Conservation (phyloP, 2,329 filamentous ascomycete genomes). For the Calonectria leucothoes region DNA sequence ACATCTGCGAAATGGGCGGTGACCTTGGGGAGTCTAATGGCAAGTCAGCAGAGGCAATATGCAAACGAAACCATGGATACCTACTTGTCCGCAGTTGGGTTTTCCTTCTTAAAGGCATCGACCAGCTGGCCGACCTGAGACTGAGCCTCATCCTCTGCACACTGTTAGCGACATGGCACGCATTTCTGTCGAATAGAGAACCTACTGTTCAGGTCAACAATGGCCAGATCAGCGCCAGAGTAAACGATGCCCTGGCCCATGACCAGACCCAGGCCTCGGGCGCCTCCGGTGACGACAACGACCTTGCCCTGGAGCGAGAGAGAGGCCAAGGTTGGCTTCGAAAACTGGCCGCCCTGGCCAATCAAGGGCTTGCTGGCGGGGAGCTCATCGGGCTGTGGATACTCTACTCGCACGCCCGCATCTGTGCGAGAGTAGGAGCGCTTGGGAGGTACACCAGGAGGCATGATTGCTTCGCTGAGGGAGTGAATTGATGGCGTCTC, state of each 20-base stretch:
- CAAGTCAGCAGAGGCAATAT: accelerated
- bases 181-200: slow-evolving; percentile 26
- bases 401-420: slow-evolving; percentile 80
- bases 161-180: slow-evolving; percentile 13
- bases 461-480: background rate
- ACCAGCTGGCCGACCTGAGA: slow-evolving; percentile 79
- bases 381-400: slow-evolving; percentile 79
- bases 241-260: slow-evolving; percentile 93
- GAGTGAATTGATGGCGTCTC: background rate
- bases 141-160: slow-evolving; percentile 81
- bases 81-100: slow-evolving; percentile 77
- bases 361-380: slow-evolving; percentile 77
- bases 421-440: slow-evolving; percentile 79
- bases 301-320: slow-evolving; percentile 89
- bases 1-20: slow-evolving; percentile 93
- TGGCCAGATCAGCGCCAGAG: slow-evolving; percentile 87
- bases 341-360: slow-evolving; percentile 81
- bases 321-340: slow-evolving; percentile 83
- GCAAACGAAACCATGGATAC: slow-evolving; percentile 28
- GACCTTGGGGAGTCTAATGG: slow-evolving; percentile 77
- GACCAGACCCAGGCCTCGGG: slow-evolving; percentile 86
- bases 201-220: slow-evolving; percentile 92
- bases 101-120: slow-evolving; percentile 80
- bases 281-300: slow-evolving; percentile 88
- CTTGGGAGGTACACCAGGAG: slow-evolving; percentile 23